phyloP scores from a whole-genome alignment of 306 rosid genomes.

The Prunus padus region DNA sequence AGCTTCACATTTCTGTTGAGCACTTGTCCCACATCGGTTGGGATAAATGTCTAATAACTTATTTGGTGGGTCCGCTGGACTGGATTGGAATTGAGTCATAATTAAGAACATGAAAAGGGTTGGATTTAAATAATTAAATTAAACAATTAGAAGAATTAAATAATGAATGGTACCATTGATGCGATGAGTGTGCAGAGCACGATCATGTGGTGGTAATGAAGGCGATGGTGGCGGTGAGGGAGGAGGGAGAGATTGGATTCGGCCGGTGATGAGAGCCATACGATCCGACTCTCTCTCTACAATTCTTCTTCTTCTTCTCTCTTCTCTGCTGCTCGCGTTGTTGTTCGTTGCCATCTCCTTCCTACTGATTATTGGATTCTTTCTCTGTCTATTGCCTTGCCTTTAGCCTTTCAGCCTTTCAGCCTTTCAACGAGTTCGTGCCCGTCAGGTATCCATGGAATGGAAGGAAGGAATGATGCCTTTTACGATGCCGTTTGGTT shows the following conservation, averaged over 20 bases:
- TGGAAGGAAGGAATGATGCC: too few relatives aligned
- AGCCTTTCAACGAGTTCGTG: background rate
- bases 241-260: slow-evolving; percentile 40
- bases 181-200: background rate
- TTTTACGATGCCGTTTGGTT: background rate
- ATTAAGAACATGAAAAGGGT: background rate
- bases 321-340: slow-evolving; percentile 36
- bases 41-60: too few relatives aligned
- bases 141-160: too few relatives aligned
- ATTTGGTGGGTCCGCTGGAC: too few relatives aligned
- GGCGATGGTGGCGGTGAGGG: slow-evolving; percentile 38
- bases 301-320: slow-evolving; percentile 61
- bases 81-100: background rate
- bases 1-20: background rate
- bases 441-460: slow-evolving; percentile 33
- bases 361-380: background rate
- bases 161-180: background rate
- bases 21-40: too few relatives aligned
- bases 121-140: too few relatives aligned
- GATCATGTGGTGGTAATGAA: background rate
- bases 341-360: slow-evolving; percentile 41
- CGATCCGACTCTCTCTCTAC: slow-evolving; percentile 61
- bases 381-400: background rate
- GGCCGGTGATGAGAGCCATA: slow-evolving; percentile 64
- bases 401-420: background rate